Percentiles rank a stretch among this genome's conserved stretches.
Conservation (phyloP, 2,329 filamentous ascomycete genomes). For the Fusarium graminum region DNA sequence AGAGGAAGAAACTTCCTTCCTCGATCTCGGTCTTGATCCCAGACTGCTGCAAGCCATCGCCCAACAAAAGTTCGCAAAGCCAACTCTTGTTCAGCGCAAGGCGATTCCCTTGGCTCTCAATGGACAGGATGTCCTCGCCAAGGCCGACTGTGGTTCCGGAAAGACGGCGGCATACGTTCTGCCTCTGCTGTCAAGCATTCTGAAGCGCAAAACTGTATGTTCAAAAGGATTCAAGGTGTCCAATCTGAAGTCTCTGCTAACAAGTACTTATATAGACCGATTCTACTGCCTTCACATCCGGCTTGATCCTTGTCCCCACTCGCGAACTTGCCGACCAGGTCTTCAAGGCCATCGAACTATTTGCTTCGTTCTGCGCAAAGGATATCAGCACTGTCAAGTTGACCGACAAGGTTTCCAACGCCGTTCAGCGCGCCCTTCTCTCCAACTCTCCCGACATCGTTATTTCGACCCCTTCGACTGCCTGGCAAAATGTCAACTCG, state of each 20-base stretch:
- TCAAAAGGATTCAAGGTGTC: not conserved
- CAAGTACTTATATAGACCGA: conserved; percentile 57
- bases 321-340: conserved; percentile 95
- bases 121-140: conserved; percentile 90
- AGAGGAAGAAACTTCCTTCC: conserved; percentile 70
- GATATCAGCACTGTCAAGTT: conserved; percentile 87
- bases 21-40: conserved; percentile 82
- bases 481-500: conserved; percentile 78
- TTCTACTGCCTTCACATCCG: conserved; percentile 69
- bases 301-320: conserved; percentile 93
- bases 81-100: conserved; percentile 88
- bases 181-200: conserved; percentile 85
- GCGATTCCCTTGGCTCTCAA: conserved; percentile 89
- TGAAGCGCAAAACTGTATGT: conserved; percentile 79
- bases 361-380: conserved; percentile 86
- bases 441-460: conserved; percentile 90
- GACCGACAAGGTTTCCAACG: conserved; percentile 89
- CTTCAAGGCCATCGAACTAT: conserved; percentile 79
- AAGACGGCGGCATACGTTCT: conserved; percentile 98
- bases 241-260: conserved; percentile 16
- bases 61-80: conserved; percentile 84
- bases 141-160: conserved; percentile 94
- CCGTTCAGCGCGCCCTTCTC: conserved; percentile 87
- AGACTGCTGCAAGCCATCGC: conserved; percentile 88
- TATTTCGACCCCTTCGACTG: conserved; percentile 89